Conservation (phyloP, 1,284 basidiomycete species). For the Ustilago trichophora region DNA sequence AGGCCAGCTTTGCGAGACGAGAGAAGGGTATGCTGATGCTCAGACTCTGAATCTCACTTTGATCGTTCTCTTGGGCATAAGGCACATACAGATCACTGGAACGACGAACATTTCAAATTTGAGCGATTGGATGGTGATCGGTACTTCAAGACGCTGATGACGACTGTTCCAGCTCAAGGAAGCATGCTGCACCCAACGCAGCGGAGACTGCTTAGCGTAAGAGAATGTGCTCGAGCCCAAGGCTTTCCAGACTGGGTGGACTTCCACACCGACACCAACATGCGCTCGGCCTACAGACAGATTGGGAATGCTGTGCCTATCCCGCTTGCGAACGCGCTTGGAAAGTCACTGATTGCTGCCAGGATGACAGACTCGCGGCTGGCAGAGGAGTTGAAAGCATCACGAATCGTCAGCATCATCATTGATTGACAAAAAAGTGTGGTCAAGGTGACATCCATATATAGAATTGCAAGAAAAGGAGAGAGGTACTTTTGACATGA, state of each 20-base stretch:
- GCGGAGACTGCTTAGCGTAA: constrained; percentile 31
- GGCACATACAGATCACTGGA: constrained; percentile 1
- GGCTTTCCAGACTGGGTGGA: constrained; percentile 40
- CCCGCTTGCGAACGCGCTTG: constrained; percentile 19
- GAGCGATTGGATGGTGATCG: constrained; percentile 11
- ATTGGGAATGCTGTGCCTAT: constrained; percentile 43
- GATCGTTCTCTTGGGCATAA: too few relatives aligned
- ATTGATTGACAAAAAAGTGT: too few relatives aligned
- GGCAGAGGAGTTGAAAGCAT: background rate
- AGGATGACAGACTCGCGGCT: constrained; percentile 1
- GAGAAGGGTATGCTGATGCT: too few relatives aligned
- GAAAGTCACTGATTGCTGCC: constrained; percentile 12
- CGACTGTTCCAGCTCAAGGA: background rate
- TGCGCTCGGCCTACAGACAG: constrained; percentile 29
- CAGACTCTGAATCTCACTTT: too few relatives aligned
- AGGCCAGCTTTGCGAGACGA: background rate
- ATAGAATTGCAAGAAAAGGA: too few relatives aligned
- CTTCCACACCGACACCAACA: constrained; percentile 13
- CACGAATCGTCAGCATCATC: too few relatives aligned
- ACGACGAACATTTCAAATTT: constrained; percentile 4
- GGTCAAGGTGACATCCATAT: too few relatives aligned
- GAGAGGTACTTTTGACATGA: too few relatives aligned
- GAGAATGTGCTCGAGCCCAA: constrained; percentile 40
- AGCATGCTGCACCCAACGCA: constrained; percentile 36
- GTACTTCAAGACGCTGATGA: constrained; percentile 19